phyloP scores from a whole-genome alignment of 139 green algal genomes.

The Ettlia oleoabundans region DNA sequence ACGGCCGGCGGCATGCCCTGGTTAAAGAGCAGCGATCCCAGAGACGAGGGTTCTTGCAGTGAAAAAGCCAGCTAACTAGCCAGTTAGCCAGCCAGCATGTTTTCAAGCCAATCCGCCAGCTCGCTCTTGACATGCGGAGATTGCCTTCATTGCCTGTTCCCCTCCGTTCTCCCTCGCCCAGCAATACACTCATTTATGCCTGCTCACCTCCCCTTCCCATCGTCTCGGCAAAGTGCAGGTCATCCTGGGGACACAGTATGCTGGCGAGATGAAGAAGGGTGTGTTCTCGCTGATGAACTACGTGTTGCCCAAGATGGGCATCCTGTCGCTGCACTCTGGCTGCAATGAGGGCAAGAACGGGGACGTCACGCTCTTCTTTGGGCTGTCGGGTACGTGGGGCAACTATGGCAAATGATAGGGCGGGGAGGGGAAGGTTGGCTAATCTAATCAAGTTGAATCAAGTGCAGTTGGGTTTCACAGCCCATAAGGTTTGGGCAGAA shows the following conservation, averaged over 20 bases:
- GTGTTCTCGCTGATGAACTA: slow-evolving; percentile 91
- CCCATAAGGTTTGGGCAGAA: no score
- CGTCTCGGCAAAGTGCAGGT: neutral
- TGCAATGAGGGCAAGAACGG: slow-evolving; percentile 83
- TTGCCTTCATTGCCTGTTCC: neutral
- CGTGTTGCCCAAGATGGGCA: slow-evolving; percentile 85
- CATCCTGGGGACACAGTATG: slow-evolving; percentile 84
- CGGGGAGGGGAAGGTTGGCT: no score
- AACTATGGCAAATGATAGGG: neutral
- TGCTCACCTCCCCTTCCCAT: neutral
- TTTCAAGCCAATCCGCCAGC: no score
- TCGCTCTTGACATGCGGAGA: no score
- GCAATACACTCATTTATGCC: neutral
- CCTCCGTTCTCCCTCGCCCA: neutral
- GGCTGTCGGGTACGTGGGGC: slow-evolving; percentile 62
- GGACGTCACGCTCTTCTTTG: slow-evolving; percentile 91
- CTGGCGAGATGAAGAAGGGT: slow-evolving; percentile 63
- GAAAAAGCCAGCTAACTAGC: neutral
- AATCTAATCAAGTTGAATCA: no score
- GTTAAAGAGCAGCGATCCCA: no score
- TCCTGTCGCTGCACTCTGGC: slow-evolving; percentile 92
- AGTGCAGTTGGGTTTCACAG: no score
- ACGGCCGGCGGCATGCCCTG: no score
- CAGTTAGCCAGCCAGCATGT: no score
- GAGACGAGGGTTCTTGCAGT: no score